These are phyloP conservation scores for Camelina sativa DNA, from an alignment of 345 rosid species.

Conservation along the genomic window DNA sequence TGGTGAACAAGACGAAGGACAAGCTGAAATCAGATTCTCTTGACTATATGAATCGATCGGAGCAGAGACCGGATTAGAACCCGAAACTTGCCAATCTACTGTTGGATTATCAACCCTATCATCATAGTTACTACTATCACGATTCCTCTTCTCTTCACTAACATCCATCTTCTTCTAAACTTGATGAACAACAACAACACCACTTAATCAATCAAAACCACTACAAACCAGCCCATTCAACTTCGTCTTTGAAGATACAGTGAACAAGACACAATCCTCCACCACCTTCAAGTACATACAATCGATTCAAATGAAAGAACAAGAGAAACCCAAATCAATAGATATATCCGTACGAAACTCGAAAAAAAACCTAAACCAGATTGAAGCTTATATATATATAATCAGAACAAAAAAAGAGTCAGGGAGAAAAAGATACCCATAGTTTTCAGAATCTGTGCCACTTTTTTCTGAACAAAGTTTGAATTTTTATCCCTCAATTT, in stretches of 20 bases:
- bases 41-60: slow-evolving; percentile 56
- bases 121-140: slow-evolving; percentile 47
- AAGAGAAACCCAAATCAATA: slow-evolving; percentile 29
- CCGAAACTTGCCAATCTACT: slow-evolving; percentile 65
- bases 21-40: slow-evolving; percentile 56
- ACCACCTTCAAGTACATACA: slow-evolving; percentile 12
- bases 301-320: background rate
- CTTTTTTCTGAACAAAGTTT: slow-evolving; percentile 53
- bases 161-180: slow-evolving; percentile 59
- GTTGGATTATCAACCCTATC: slow-evolving; percentile 47
- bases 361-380: slow-evolving; percentile 75
- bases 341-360: slow-evolving; percentile 57
- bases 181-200: slow-evolving; percentile 24
- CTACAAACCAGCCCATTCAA: slow-evolving; percentile 28
- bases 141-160: slow-evolving; percentile 65
- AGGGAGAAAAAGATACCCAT: slow-evolving; percentile 78
- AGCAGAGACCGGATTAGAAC: slow-evolving; percentile 54
- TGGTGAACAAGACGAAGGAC: slow-evolving; percentile 68
- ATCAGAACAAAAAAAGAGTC: slow-evolving; percentile 51
- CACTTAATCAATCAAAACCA: slow-evolving; percentile 17
- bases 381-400: slow-evolving; percentile 44
- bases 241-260: slow-evolving; percentile 15
- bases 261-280: slow-evolving; percentile 12
- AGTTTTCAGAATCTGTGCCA: slow-evolving; percentile 72
- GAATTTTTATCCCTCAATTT: slow-evolving; percentile 51